Conservation (phyloP, 1,139 yeast species). For the Saccharomyces hybrid region DNA sequence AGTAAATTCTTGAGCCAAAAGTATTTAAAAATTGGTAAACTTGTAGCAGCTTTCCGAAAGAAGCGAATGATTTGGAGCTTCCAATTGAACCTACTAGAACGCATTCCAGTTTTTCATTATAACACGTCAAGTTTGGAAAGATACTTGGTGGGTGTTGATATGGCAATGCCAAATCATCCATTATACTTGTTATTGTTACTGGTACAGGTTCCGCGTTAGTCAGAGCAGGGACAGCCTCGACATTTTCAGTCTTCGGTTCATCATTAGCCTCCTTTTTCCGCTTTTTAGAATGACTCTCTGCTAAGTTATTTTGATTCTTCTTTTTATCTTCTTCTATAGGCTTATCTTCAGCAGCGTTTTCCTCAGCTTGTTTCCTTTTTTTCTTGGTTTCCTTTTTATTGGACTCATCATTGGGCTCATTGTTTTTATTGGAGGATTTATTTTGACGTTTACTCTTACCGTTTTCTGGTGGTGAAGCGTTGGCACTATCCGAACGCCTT, state of each 20-base stretch:
- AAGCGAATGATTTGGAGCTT: constrained; percentile 9
- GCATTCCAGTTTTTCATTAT: constrained; percentile 20
- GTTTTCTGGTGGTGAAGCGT: constrained; percentile 2
- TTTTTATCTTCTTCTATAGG: constrained; percentile 11
- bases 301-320: not conserved
- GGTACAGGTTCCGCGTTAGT: constrained; percentile 9
- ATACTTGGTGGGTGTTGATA: constrained; percentile 20
- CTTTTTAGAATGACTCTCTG: constrained; percentile 7
- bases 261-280: constrained; percentile 11
- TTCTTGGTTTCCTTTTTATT: constrained; percentile 7
- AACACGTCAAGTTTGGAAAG: constrained; percentile 15
- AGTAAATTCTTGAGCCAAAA: constrained; percentile 21
- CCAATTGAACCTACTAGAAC: constrained; percentile 9
- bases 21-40: constrained; percentile 28
- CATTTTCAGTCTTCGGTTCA: constrained; percentile 3
- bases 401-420: constrained; percentile 6
- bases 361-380: constrained; percentile 10
- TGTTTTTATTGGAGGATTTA: constrained; percentile 5
- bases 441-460: constrained; percentile 5
- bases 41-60: constrained; percentile 25
- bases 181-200: constrained; percentile 26
- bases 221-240: constrained; percentile 3
- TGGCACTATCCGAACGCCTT: constrained; percentile 12
- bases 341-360: constrained; percentile 5
- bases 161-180: constrained; percentile 33